These are phyloP conservation scores for Suhomyces coccinellae DNA, from an alignment of 1,139 yeast genomes.

Conservation along the genomic window DNA sequence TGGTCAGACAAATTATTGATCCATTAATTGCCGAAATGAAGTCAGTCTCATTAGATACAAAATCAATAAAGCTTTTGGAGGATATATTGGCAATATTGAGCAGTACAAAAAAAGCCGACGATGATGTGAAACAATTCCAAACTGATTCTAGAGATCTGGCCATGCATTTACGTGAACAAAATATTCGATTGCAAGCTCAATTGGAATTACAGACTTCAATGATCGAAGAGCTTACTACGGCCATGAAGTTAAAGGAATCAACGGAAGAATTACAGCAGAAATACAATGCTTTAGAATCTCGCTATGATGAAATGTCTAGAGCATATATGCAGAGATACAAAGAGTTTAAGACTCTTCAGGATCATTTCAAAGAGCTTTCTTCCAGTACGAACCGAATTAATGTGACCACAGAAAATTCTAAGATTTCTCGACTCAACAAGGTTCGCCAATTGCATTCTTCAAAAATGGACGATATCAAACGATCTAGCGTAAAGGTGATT, in stretches of 20 bases:
- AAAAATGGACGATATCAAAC: slow-evolving; percentile 25
- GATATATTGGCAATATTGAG: slow-evolving; percentile 18
- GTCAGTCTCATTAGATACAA: slow-evolving; percentile 24
- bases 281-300: slow-evolving; percentile 16
- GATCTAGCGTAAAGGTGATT: slow-evolving; percentile 9
- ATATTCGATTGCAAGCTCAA: neutral
- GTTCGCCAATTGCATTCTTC: slow-evolving; percentile 33
- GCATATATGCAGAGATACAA: slow-evolving; percentile 30
- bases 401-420: slow-evolving; percentile 7
- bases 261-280: slow-evolving; percentile 10
- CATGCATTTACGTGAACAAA: neutral
- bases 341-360: slow-evolving; percentile 25
- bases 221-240: neutral
- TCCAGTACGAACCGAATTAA: slow-evolving; percentile 13
- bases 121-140: slow-evolving; percentile 7
- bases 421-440: slow-evolving; percentile 21
- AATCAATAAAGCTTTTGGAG: slow-evolving; percentile 21
- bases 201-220: neutral
- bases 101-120: slow-evolving; percentile 8
- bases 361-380: slow-evolving; percentile 26
- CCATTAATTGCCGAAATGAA: slow-evolving; percentile 30
- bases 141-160: slow-evolving; percentile 1
- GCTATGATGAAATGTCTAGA: slow-evolving; percentile 25
- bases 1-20: slow-evolving; percentile 23
- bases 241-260: slow-evolving; percentile 4